Conservation (phyloP, 805 yeast species). For the Kurtzmaniella fragi region DNA sequence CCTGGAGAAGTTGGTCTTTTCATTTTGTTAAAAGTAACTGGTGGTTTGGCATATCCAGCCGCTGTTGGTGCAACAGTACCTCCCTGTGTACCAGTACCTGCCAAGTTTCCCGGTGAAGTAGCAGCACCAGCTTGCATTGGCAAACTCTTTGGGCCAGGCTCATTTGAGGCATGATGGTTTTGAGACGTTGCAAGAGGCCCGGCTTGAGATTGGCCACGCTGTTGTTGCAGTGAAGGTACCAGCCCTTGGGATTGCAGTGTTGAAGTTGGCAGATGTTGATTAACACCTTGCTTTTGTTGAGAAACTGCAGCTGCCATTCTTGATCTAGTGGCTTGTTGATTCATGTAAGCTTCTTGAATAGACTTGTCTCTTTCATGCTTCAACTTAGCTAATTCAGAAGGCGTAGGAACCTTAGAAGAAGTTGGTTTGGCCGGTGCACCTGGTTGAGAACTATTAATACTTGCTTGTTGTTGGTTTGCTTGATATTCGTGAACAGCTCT, state of each 20-base stretch:
- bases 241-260: slow-evolving; percentile 2
- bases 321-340: slow-evolving; percentile 39
- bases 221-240: neutral
- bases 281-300: slow-evolving; percentile 22
- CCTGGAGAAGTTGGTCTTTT: slow-evolving; percentile 45
- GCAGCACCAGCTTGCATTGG: slow-evolving; percentile 7
- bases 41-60: slow-evolving; percentile 1
- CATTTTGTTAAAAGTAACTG: slow-evolving; percentile 5
- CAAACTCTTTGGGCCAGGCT: neutral
- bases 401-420: slow-evolving; percentile 54
- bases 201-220: neutral
- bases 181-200: no score
- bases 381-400: slow-evolving; percentile 76
- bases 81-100: slow-evolving; percentile 3
- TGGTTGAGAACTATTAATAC: slow-evolving; percentile 23
- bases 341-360: slow-evolving; percentile 65
- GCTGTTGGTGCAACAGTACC: slow-evolving; percentile 9
- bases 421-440: slow-evolving; percentile 23
- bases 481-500: slow-evolving; percentile 7
- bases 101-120: slow-evolving; percentile 8
- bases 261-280: slow-evolving; percentile 7
- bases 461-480: neutral
- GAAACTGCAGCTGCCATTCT: slow-evolving; percentile 40
- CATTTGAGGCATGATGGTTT: no score
- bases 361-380: slow-evolving; percentile 85